Percentiles rank a stretch among this genome's conserved stretches.
Evolutionary conservation across 1,284 basidiomycete genomes (phyloP).

Genomic region (Pseudozyma flocculosa): DNA sequence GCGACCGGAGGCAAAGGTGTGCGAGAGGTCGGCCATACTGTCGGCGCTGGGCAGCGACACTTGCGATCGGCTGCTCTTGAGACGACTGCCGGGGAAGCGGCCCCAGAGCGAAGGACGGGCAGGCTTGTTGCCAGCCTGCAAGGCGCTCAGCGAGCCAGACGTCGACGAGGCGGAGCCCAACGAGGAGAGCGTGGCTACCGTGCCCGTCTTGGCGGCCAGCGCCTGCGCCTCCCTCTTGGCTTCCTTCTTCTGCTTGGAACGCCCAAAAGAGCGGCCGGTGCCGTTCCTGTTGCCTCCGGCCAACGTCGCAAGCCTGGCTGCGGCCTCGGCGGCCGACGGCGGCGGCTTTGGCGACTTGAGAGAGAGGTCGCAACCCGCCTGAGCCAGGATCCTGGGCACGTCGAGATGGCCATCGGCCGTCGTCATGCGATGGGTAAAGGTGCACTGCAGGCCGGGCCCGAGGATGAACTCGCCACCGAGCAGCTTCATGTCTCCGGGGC

Average conservation of each 20-base stretch:
- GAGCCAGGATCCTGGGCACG: slow-evolving; percentile 40
- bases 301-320: slow-evolving; percentile 23
- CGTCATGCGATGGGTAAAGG: slow-evolving; percentile 41
- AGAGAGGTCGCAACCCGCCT: slow-evolving; percentile 46
- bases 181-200: too few species aligned
- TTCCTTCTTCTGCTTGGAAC: slow-evolving; percentile 2
- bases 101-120: slow-evolving; percentile 21
- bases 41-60: slow-evolving; percentile 16
- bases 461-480: slow-evolving; percentile 87
- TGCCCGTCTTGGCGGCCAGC: too few species aligned
- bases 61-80: slow-evolving; percentile 25
- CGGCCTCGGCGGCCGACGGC: slow-evolving; percentile 17
- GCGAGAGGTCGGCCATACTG: slow-evolving; percentile 18
- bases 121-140: background rate
- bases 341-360: slow-evolving; percentile 39
- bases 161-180: too few species aligned
- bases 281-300: slow-evolving; percentile 29
- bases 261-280: slow-evolving; percentile 23
- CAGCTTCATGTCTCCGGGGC: slow-evolving; percentile 73
- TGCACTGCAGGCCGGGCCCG: slow-evolving; percentile 64
- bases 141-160: too few species aligned
- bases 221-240: too few species aligned
- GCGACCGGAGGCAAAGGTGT: slow-evolving; percentile 11
- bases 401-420: slow-evolving; percentile 50
- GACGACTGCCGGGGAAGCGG: slow-evolving; percentile 14